These are phyloP conservation scores for Cajanus cajan DNA, from an alignment of 306 rosid species.

Conservation along the genomic window DNA sequence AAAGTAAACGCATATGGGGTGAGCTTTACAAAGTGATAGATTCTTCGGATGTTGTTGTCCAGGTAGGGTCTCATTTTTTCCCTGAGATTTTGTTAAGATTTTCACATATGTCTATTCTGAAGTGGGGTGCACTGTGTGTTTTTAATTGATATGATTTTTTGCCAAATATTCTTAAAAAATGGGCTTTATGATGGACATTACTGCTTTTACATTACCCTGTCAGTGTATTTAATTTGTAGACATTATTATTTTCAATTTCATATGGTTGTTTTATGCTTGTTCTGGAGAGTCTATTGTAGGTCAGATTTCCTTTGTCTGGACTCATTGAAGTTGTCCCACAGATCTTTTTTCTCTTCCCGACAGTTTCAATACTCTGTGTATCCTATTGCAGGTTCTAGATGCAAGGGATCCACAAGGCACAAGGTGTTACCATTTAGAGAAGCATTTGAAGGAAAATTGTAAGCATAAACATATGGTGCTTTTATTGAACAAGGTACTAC, in stretches of 20 bases:
- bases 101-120: slow-evolving; percentile 2
- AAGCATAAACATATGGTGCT: slow-evolving; percentile 86
- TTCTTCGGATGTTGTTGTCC: slow-evolving; percentile 97
- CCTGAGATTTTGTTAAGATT: not conserved
- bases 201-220: not conserved
- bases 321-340: not conserved
- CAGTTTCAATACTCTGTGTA: slow-evolving; percentile 19
- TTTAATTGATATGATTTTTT: not conserved
- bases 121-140: not conserved
- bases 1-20: slow-evolving; percentile 98
- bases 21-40: slow-evolving; percentile 98
- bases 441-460: slow-evolving; percentile 90
- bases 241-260: not conserved
- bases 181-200: not conserved
- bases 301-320: not conserved
- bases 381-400: slow-evolving; percentile 74
- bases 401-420: slow-evolving; percentile 97
- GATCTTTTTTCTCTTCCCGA: not conserved
- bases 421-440: slow-evolving; percentile 91
- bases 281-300: slow-evolving; percentile 6
- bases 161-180: not conserved
- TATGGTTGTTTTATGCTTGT: slow-evolving; percentile 5
- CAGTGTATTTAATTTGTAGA: not conserved
- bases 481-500: slow-evolving; percentile 76
- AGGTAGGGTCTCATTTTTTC: slow-evolving; percentile 49